Conservation (phyloP, 2,329 filamentous ascomycete species). For the Trichoderma hamatum region DNA sequence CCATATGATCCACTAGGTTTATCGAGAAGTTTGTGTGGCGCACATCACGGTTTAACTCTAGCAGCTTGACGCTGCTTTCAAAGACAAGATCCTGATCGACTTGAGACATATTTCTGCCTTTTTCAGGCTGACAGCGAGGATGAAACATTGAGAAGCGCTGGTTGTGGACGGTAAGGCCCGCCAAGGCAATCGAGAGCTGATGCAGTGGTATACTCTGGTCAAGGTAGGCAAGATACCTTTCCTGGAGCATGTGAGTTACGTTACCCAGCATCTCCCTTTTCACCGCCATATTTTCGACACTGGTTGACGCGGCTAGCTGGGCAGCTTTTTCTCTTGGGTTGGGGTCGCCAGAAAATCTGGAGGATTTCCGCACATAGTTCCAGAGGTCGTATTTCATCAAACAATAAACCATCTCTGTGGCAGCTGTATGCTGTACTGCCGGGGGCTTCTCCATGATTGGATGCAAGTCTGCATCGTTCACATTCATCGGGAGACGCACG, state of each 20-base stretch:
- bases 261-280: background rate
- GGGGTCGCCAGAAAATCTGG: background rate
- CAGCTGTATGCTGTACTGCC: conserved; percentile 53
- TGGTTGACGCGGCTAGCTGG: background rate
- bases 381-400: conserved; percentile 52
- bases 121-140: background rate
- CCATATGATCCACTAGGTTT: conserved; percentile 8
- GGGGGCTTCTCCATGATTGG: conserved; percentile 53
- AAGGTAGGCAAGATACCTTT: conserved; percentile 17
- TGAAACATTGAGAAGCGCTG: conserved; percentile 16
- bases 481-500: conserved; percentile 58
- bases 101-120: conserved; percentile 3
- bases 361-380: conserved; percentile 15
- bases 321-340: conserved; percentile 18
- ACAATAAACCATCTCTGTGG: conserved; percentile 64
- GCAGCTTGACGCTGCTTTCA: conserved; percentile 11
- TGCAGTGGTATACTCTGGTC: conserved; percentile 13
- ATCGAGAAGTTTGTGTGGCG: conserved; percentile 9
- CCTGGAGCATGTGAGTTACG: background rate
- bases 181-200: conserved; percentile 4
- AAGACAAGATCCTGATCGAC: conserved; percentile 12
- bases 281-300: background rate
- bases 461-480: conserved; percentile 62
- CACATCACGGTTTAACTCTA: background rate
- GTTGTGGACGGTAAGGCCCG: conserved; percentile 10